These are phyloP conservation scores for Cladophialophora chaetospira DNA, from an alignment of 2,329 filamentous ascomycete species.

Conservation along the genomic window DNA sequence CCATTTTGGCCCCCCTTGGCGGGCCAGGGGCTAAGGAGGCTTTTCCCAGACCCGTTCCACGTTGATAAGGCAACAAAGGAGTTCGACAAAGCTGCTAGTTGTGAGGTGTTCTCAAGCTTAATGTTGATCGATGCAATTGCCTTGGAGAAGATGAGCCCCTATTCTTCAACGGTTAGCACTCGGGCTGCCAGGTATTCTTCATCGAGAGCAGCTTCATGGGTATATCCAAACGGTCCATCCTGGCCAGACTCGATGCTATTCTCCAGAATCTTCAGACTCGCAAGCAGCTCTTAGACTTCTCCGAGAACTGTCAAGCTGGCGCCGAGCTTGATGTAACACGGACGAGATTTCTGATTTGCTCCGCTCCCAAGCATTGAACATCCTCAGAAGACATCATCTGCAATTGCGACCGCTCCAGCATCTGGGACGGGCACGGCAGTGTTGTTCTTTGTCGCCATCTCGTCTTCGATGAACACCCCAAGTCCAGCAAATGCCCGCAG, in stretches of 20 bases:
- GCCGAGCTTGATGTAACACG: too few species aligned
- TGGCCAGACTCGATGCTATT: too few species aligned
- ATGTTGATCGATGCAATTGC: too few species aligned
- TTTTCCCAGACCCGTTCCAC: background rate
- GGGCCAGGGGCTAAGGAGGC: background rate
- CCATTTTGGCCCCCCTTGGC: background rate
- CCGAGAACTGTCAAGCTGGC: too few species aligned
- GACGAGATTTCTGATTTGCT: background rate
- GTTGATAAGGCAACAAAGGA: background rate
- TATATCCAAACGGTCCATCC: too few species aligned
- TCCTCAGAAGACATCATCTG: slow-evolving; percentile 18
- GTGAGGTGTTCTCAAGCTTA: too few species aligned
- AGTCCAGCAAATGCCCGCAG: slow-evolving; percentile 89
- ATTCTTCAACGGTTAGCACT: too few species aligned
- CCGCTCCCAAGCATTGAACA: background rate
- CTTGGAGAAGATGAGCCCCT: too few species aligned
- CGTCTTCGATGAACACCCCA: slow-evolving; percentile 83
- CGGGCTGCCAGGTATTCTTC: too few species aligned
- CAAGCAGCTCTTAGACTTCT: too few species aligned
- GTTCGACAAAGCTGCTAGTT: background rate
- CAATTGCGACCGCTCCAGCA: background rate
- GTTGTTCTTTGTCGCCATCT: slow-evolving; percentile 44
- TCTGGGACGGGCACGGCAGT: slow-evolving; percentile 14
- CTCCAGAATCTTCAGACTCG: too few species aligned
- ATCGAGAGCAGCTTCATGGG: too few species aligned